These are phyloP conservation scores for Globisporangium nagaii DNA, from an alignment of 352 stramenopile species.

Conservation along the genomic window DNA sequence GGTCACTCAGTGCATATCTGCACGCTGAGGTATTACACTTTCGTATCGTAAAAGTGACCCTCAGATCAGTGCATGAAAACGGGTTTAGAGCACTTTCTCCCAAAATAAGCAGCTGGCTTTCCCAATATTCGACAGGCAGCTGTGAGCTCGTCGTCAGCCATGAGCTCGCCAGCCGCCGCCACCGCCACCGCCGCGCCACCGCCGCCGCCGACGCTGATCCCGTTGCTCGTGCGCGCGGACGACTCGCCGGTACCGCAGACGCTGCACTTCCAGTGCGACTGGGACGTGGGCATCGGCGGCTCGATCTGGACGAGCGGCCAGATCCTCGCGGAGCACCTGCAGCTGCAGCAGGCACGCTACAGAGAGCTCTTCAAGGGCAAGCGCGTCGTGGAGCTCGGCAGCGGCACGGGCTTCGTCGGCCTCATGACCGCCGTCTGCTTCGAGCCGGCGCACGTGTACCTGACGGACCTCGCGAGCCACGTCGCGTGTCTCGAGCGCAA, in stretches of 20 bases:
- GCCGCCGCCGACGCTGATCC: slow-evolving; percentile 21
- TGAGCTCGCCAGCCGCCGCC: too few species aligned
- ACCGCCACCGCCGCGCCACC: neutral
- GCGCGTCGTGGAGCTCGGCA: slow-evolving; percentile 68
- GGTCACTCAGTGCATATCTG: too few species aligned
- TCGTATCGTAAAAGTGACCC: too few species aligned
- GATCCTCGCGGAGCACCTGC: slow-evolving; percentile 58
- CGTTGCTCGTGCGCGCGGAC: slow-evolving; percentile 40
- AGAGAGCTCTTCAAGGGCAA: slow-evolving; percentile 50
- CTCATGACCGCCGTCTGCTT: slow-evolving; percentile 64
- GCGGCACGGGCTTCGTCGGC: slow-evolving; percentile 70
- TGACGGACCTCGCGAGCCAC: slow-evolving; percentile 67
- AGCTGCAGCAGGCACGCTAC: slow-evolving; percentile 43
- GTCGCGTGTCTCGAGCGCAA: slow-evolving; percentile 57
- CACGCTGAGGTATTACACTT: too few species aligned
- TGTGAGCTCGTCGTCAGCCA: too few species aligned
- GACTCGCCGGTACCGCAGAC: slow-evolving; percentile 18
- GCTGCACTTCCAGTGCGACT: slow-evolving; percentile 73
- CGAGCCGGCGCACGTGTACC: slow-evolving; percentile 40
- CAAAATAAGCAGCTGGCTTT: too few species aligned
- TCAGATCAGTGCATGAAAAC: too few species aligned
- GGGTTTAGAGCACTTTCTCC: too few species aligned
- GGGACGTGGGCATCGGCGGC: slow-evolving; percentile 75
- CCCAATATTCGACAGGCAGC: too few species aligned
- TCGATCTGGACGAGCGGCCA: slow-evolving; percentile 81